Percentiles rank a stretch among this genome's conserved stretches.
phyloP scores from a whole-genome alignment of 1,284 basidiomycete species.

The Cutaneotrichosporon sp. region DNA sequence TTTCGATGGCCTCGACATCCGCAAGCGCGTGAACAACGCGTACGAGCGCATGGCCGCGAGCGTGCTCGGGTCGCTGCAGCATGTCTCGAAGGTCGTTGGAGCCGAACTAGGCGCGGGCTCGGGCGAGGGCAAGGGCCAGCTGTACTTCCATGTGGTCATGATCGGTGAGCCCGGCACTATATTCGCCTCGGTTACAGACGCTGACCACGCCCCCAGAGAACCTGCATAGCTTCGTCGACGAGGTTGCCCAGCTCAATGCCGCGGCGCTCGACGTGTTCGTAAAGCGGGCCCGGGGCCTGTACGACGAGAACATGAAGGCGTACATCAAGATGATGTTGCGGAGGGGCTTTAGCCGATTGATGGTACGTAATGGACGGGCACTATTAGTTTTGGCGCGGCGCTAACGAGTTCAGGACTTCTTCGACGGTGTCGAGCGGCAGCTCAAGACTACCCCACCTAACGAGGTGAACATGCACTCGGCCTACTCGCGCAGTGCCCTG shows the following conservation, averaged over 20 bases:
- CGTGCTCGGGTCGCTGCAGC: slow-evolving; percentile 90
- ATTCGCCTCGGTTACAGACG: neutral
- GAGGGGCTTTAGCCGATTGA: slow-evolving; percentile 81
- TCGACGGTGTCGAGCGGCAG: slow-evolving; percentile 84
- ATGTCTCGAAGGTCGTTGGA: slow-evolving; percentile 89
- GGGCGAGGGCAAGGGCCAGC: slow-evolving; percentile 90
- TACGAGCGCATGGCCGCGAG: slow-evolving; percentile 84
- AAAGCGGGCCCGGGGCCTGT: slow-evolving; percentile 75
- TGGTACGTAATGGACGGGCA: slow-evolving; percentile 61
- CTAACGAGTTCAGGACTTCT: slow-evolving; percentile 71
- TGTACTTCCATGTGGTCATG: slow-evolving; percentile 94
- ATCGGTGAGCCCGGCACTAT: slow-evolving; percentile 68
- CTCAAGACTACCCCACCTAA: slow-evolving; percentile 71
- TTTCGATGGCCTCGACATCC: slow-evolving; percentile 73
- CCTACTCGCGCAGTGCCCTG: slow-evolving; percentile 73
- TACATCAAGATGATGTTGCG: slow-evolving; percentile 88
- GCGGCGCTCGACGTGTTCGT: slow-evolving; percentile 67
- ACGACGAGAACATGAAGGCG: slow-evolving; percentile 79
- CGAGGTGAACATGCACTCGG: slow-evolving; percentile 75
- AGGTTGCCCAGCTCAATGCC: slow-evolving; percentile 66
- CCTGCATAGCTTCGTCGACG: slow-evolving; percentile 88
- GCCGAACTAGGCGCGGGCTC: slow-evolving; percentile 55
- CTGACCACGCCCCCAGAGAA: slow-evolving; percentile 81
- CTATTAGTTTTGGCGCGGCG: neutral
- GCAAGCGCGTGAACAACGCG: slow-evolving; percentile 72